phyloP scores from a whole-genome alignment of 495 filamentous ascomycete species.

The Xylaria venustula region DNA sequence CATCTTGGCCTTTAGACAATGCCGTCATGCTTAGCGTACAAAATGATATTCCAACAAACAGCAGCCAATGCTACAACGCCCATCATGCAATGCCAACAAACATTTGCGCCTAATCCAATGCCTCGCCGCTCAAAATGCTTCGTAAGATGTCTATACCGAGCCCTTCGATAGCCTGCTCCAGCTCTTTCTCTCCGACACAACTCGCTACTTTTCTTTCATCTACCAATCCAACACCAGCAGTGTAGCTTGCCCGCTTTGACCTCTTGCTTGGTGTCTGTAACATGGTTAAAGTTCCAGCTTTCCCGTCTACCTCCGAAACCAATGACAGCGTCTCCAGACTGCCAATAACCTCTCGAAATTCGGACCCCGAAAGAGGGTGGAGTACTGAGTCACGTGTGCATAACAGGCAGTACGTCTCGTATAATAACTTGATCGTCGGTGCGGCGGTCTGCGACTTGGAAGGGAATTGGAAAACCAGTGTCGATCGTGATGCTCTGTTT shows the following conservation, averaged over 20 bases:
- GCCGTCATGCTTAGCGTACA: background rate
- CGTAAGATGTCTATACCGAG: conserved; percentile 57
- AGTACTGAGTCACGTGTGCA: conserved; percentile 83
- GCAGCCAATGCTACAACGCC: conserved; percentile 14
- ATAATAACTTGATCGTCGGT: conserved; percentile 76
- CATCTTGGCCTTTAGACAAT: background rate
- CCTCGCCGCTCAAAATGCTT: conserved; percentile 53
- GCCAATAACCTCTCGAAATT: conserved; percentile 92
- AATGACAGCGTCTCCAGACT: conserved; percentile 83
- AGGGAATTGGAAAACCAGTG: conserved; percentile 45
- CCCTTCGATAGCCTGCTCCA: conserved; percentile 68
- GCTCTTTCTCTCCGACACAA: conserved; percentile 74
- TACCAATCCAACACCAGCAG: conserved; percentile 28
- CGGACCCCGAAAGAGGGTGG: conserved; percentile 79
- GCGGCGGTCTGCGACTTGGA: conserved; percentile 42
- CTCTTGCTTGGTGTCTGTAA: conserved; percentile 61
- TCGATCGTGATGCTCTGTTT: conserved; percentile 42
- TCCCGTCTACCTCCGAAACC: conserved; percentile 72
- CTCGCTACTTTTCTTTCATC: conserved; percentile 74
- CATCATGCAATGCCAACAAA: conserved; percentile 22
- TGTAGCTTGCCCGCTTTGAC: conserved; percentile 42
- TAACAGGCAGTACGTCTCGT: conserved; percentile 71
- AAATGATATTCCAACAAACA: conserved; percentile 3
- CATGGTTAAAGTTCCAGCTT: conserved; percentile 60
- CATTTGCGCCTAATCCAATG: conserved; percentile 35